These are phyloP conservation scores for Singerocomus inundabilis DNA, from an alignment of 1,284 basidiomycete species.

Conservation along the genomic window DNA sequence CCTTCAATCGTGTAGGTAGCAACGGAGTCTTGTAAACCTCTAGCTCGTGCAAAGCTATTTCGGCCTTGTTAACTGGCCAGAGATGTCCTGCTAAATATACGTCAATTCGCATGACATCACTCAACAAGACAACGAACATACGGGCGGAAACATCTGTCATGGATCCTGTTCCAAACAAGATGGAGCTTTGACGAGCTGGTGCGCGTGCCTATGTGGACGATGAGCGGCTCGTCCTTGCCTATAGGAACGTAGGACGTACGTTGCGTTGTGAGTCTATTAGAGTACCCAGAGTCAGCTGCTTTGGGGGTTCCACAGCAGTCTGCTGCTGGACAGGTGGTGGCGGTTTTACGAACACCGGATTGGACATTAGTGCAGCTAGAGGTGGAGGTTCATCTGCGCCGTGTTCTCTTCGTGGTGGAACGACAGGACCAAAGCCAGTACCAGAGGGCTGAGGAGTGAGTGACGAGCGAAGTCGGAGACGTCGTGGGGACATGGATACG, in stretches of 20 bases:
- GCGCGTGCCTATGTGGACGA: constrained; percentile 40
- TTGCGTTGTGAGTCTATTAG: constrained; percentile 55
- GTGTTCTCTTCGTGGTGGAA: constrained; percentile 39
- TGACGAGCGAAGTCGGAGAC: constrained; percentile 62
- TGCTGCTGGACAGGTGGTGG: constrained; percentile 43
- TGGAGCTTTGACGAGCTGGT: constrained; percentile 47
- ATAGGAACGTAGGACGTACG: constrained; percentile 38
- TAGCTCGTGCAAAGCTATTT: constrained; percentile 63
- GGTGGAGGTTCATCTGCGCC: constrained; percentile 67
- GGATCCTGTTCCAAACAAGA: constrained; percentile 44
- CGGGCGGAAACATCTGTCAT: constrained; percentile 35
- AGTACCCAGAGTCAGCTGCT: constrained; percentile 56
- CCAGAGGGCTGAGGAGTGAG: constrained; percentile 66
- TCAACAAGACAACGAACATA: constrained; percentile 17
- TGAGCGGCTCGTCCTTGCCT: constrained; percentile 4
- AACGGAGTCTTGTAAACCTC: constrained; percentile 77
- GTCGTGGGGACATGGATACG: constrained; percentile 42
- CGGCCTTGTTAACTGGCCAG: constrained; percentile 49
- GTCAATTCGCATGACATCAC: constrained; percentile 8
- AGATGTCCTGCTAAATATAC: constrained; percentile 29
- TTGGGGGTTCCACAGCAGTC: constrained; percentile 30
- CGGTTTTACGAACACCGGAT: constrained; percentile 67
- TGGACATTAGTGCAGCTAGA: constrained; percentile 52
- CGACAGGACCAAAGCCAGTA: constrained; percentile 45
- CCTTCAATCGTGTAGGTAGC: constrained; percentile 63